Base-by-base conservation (phyloP, 257 asterid species). In the Solanum pimpinellifolium region DNA sequence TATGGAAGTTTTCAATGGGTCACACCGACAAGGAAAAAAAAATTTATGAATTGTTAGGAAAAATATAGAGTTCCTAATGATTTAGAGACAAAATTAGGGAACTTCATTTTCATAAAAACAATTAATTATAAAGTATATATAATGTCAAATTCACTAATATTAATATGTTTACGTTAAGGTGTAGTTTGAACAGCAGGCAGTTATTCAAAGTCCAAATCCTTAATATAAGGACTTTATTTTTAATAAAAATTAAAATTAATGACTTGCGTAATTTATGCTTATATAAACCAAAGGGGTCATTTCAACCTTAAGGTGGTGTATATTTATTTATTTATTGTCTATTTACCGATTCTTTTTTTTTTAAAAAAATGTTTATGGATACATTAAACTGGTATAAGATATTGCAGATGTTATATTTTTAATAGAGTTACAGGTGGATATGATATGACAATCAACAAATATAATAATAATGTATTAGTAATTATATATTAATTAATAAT, bases 131-230 rank as follows among this genome's bases (percentile, higher is more conserved):
- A 47, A 47, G 27, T 49, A 46, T 65, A 25, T 65, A 29, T 80
- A 25, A 84, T 68, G 33, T 47, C 47, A 86, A 33, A 52, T 81
- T 49, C 85, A 27, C 29, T 49, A 27, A 70, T 70, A 70, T 8
- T 70, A 7, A 33, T 62, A 86, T 85, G 86, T 85, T 87, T 89
- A 91, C 87, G 85, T 25, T 82, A 70, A 88, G 59, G 15, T 95
- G 98, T 94, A 91, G 96, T 94, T 93, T 93, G 98, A 95, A 92
- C 84, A 89, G 95, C 96, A 90, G 96, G 98, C 99, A 95, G 75
- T 85, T 91, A 87, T 91, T 96, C 97, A 91, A 94, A 94, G 98
- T 94, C 95, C 93, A 94, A 93, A 92, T 98, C 99, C 87, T 87
- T 75, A 91, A 92, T 89, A 91, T 90, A 84, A 88, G 98, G 98